These are phyloP conservation scores for Rhodotorula sp. DNA, from an alignment of 1,284 basidiomycete species.

Conservation along the genomic window DNA sequence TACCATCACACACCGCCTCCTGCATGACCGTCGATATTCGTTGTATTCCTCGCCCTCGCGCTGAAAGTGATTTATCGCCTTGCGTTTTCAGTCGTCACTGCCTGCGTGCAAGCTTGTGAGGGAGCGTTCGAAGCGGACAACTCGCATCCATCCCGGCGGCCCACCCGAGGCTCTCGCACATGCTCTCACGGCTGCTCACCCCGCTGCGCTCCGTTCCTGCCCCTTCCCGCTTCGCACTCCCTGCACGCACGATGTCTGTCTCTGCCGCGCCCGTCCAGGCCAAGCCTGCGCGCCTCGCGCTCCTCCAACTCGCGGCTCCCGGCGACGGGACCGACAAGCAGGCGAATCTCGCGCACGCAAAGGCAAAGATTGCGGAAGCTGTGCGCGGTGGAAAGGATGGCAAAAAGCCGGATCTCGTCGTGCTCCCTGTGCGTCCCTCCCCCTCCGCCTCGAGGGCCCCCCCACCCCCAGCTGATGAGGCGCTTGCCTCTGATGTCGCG, in stretches of 20 bases:
- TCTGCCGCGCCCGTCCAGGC: slow-evolving; percentile 29
- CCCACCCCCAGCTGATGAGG: not conserved
- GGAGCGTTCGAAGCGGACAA: too few relatives aligned
- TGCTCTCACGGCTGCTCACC: slow-evolving; percentile 3
- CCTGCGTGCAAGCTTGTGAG: too few relatives aligned
- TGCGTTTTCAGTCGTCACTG: too few relatives aligned
- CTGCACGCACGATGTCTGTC: slow-evolving; percentile 10
- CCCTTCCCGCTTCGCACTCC: not conserved
- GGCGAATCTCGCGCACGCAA: slow-evolving; percentile 73
- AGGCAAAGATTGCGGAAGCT: slow-evolving; percentile 58
- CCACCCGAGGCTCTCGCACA: not conserved
- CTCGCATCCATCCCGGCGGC: too few relatives aligned
- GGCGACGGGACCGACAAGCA: slow-evolving; percentile 68
- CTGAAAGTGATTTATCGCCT: not conserved
- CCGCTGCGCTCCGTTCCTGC: not conserved
- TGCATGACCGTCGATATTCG: not conserved
- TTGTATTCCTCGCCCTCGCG: not conserved
- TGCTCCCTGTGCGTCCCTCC: slow-evolving; percentile 66
- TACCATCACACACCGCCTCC: too few relatives aligned
- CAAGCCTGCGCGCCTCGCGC: slow-evolving; percentile 70
- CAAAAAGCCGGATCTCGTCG: slow-evolving; percentile 75
- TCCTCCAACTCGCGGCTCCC: slow-evolving; percentile 72
- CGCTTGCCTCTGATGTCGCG: not conserved
- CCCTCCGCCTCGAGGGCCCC: not conserved
- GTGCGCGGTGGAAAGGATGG: slow-evolving; percentile 55